Percentiles rank a stretch among this genome's conserved stretches.
Evolutionary conservation across 2,329 filamentous ascomycete species (phyloP).

Genomic region (Aspergillus viridinutans): DNA sequence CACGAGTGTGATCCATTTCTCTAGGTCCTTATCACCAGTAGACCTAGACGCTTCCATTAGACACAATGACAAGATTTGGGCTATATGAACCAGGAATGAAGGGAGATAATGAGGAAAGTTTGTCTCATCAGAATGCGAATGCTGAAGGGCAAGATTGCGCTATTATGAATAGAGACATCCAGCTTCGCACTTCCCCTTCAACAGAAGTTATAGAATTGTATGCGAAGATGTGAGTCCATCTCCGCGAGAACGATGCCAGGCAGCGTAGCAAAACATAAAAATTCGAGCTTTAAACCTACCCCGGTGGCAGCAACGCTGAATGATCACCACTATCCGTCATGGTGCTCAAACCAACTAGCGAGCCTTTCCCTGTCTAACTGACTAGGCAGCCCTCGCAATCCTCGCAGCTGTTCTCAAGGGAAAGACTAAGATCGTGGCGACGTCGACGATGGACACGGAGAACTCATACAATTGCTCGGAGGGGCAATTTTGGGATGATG

Average conservation of each 20-base stretch:
- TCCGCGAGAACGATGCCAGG: not conserved
- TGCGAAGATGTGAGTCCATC: not conserved
- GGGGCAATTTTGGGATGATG: slow-evolving; percentile 1
- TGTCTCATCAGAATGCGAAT: not conserved
- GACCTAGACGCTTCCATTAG: not conserved
- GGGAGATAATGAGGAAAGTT: not conserved
- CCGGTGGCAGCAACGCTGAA: not conserved
- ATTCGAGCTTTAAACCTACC: not conserved
- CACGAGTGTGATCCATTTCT: slow-evolving; percentile 27
- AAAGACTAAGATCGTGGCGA: not conserved
- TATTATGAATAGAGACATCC: not conserved
- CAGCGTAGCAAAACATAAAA: not conserved
- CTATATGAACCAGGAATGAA: not conserved
- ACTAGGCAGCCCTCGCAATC: not conserved
- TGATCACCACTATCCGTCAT: not conserved
- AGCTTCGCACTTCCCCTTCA: not conserved
- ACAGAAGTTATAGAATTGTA: not conserved
- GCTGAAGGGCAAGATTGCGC: not conserved
- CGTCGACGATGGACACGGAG: not conserved
- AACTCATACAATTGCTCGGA: not conserved
- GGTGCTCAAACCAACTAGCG: not conserved
- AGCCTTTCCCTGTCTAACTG: not conserved
- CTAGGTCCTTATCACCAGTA: slow-evolving; percentile 11
- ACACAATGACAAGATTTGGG: not conserved
- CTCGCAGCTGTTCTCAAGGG: not conserved